A percentile compares a stretch with the other conserved stretches of the same genome.
Conservation (phyloP, 2,329 filamentous ascomycete genomes). For the Nothopassalora personata region DNA sequence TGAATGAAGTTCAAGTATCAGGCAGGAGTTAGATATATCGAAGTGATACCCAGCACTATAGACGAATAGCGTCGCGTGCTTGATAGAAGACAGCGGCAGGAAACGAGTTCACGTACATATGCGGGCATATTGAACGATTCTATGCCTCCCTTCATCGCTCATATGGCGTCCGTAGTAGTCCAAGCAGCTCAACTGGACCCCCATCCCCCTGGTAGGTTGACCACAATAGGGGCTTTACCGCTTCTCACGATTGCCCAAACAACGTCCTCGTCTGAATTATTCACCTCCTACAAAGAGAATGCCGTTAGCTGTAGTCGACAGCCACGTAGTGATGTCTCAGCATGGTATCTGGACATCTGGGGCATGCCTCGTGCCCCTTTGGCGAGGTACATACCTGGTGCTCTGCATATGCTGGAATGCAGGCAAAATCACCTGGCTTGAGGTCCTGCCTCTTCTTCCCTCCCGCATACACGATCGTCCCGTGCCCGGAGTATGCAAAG, state of each 20-base stretch:
- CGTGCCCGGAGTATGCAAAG: slow-evolving; percentile 52
- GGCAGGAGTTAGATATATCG: background rate
- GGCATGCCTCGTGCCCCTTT: too few species aligned
- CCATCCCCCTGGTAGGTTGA: slow-evolving; percentile 18
- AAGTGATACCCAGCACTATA: background rate
- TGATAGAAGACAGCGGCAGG: background rate
- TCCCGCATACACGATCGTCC: slow-evolving; percentile 54
- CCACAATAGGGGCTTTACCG: slow-evolving; percentile 35
- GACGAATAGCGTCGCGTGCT: background rate
- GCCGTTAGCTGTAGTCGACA: background rate
- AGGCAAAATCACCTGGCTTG: slow-evolving; percentile 60
- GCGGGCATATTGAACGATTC: background rate
- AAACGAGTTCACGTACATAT: background rate
- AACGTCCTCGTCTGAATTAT: slow-evolving; percentile 58
- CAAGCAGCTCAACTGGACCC: slow-evolving; percentile 9
- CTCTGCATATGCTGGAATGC: slow-evolving; percentile 65
- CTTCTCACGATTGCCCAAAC: slow-evolving; percentile 63
- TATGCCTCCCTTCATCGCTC: background rate
- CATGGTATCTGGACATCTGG: too few species aligned
- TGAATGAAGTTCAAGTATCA: background rate
- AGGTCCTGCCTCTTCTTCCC: slow-evolving; percentile 55
- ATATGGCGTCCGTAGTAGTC: background rate
- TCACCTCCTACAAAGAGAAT: slow-evolving; percentile 45
- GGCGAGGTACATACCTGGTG: slow-evolving; percentile 48
- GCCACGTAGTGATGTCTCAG: background rate